Evolutionary conservation across 345 rosid genomes (phyloP).

Genomic region (Raphanus raphanistrum): DNA sequence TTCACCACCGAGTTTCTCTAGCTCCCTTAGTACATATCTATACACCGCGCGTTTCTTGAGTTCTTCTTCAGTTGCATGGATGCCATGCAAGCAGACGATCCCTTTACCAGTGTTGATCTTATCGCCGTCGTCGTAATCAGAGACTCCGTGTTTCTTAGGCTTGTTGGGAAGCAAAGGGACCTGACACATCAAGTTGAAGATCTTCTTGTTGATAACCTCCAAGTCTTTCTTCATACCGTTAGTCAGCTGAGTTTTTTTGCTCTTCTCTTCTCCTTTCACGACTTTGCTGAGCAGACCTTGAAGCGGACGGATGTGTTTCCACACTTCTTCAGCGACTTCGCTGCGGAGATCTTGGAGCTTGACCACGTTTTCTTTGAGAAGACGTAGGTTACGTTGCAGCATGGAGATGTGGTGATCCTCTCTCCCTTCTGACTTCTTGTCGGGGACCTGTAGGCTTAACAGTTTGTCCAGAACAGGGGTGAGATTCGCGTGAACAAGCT

Average conservation of each 20-base stretch:
- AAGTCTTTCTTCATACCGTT: conserved; percentile 21
- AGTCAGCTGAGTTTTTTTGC: conserved; percentile 9
- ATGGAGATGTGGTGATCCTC: background rate
- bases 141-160: background rate
- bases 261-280: background rate
- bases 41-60: background rate
- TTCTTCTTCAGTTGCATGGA: conserved; percentile 5
- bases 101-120: background rate
- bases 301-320: background rate
- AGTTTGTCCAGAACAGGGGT: too few relatives aligned
- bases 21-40: too few relatives aligned
- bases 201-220: conserved; percentile 36
- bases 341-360: background rate
- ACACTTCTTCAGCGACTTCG: background rate
- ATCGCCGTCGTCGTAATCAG: background rate
- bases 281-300: background rate
- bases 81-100: conserved; percentile 17
- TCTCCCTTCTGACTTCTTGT: too few relatives aligned
- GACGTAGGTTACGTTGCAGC: conserved; percentile 1
- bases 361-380: background rate
- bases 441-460: too few relatives aligned
- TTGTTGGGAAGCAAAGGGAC: conserved; percentile 36
- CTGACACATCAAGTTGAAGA: conserved; percentile 38
- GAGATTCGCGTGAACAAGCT: too few relatives aligned
- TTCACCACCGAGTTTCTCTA: background rate